A percentile compares a stretch with the other conserved stretches of the same genome.
Conservation (phyloP, 257 asterid genomes). For the Cinchona pubescens region DNA sequence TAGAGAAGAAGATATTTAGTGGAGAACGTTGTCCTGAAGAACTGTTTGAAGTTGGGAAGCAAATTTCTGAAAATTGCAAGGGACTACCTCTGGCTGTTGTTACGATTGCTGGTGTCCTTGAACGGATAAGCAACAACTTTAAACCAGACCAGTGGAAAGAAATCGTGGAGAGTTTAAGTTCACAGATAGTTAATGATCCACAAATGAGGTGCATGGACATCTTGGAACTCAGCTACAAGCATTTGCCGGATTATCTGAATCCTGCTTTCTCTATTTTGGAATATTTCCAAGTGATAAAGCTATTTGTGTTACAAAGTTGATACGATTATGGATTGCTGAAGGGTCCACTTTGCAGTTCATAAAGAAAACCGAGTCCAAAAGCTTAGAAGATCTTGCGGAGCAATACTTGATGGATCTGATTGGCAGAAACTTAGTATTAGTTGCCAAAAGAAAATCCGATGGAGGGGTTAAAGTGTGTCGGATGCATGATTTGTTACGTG, state of each 20-base stretch:
- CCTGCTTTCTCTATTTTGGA: slow-evolving; percentile 10
- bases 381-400: slow-evolving; percentile 1
- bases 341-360: too few relatives aligned
- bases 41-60: not conserved
- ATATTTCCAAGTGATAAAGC: not conserved
- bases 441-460: not conserved
- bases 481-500: slow-evolving; percentile 7
- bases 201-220: not conserved
- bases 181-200: not conserved
- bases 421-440: too few relatives aligned
- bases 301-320: not conserved
- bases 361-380: not conserved
- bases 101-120: slow-evolving; percentile 1
- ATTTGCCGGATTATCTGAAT: slow-evolving; percentile 11
- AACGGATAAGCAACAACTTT: not conserved
- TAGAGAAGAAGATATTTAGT: not conserved
- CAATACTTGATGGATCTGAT: too few relatives aligned
- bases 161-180: not conserved
- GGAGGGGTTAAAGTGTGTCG: not conserved
- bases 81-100: slow-evolving; percentile 9
- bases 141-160: not conserved
- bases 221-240: slow-evolving; percentile 5
- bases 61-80: not conserved
- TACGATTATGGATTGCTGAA: not conserved
- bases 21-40: not conserved